Evolutionary conservation across 345 rosid species (phyloP).

Genomic region (Salix exigua): DNA sequence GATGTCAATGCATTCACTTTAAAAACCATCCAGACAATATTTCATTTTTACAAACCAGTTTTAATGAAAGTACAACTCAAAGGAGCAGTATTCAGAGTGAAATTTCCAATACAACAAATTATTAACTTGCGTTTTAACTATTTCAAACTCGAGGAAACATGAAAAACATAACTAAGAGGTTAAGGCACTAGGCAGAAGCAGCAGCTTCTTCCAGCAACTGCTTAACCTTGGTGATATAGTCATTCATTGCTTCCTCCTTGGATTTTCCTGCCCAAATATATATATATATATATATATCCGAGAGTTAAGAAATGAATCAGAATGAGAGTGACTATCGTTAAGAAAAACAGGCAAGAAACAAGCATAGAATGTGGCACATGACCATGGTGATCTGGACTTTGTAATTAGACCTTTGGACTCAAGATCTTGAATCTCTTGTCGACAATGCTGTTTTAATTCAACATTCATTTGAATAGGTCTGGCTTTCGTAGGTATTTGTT

Average conservation of each 20-base stretch:
- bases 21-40: neutral
- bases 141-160: neutral
- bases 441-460: no score
- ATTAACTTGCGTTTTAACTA: neutral
- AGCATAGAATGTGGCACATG: neutral
- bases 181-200: conserved; percentile 25
- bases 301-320: neutral
- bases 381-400: no score
- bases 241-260: conserved; percentile 65
- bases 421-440: no score
- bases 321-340: neutral
- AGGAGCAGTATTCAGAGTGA: neutral
- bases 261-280: conserved; percentile 47
- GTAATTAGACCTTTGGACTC: no score
- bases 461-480: no score
- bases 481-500: no score
- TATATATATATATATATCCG: neutral
- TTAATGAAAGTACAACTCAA: neutral
- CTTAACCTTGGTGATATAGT: conserved; percentile 74
- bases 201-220: conserved; percentile 58
- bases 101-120: neutral
- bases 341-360: neutral
- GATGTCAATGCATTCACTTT: neutral
- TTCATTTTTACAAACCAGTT: neutral
- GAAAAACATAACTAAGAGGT: neutral